Percentiles rank a stretch among this genome's conserved stretches.
Conservation (phyloP, 176 grass and related monocot species). For the Lolium multiflorum region DNA sequence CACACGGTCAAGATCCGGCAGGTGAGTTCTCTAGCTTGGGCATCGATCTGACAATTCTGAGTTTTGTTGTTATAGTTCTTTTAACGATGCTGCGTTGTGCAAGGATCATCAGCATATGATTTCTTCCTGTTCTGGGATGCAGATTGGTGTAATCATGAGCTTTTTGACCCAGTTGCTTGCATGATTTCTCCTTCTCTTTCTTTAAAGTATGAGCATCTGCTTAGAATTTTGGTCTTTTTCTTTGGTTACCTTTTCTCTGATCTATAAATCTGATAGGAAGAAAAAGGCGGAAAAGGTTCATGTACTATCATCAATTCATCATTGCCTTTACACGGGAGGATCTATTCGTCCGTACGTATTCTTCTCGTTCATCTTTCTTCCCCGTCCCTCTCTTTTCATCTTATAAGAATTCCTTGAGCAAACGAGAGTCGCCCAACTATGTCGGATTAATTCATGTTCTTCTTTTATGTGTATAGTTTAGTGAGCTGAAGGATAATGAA, state of each 20-base stretch:
- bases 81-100: neutral
- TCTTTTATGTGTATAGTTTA: too few species aligned
- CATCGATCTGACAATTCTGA: neutral
- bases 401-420: neutral
- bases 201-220: constrained; percentile 38
- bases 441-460: too few species aligned
- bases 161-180: constrained; percentile 30
- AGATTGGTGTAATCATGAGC: constrained; percentile 59
- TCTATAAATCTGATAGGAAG: constrained; percentile 25
- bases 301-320: constrained; percentile 10
- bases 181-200: constrained; percentile 19
- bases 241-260: neutral
- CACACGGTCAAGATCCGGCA: neutral
- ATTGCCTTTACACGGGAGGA: constrained; percentile 29
- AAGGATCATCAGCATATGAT: constrained; percentile 23
- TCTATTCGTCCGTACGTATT: constrained; percentile 32
- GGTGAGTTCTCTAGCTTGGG: constrained; percentile 24
- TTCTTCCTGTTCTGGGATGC: constrained; percentile 44
- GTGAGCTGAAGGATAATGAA: neutral
- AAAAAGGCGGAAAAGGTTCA: constrained; percentile 5
- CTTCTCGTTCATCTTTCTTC: neutral
- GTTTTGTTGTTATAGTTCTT: neutral
- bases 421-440: too few species aligned
- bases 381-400: neutral
- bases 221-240: constrained; percentile 14